phyloP scores from a whole-genome alignment of 768 basidiomycete species.

The Boletus rubroflammeus region DNA sequence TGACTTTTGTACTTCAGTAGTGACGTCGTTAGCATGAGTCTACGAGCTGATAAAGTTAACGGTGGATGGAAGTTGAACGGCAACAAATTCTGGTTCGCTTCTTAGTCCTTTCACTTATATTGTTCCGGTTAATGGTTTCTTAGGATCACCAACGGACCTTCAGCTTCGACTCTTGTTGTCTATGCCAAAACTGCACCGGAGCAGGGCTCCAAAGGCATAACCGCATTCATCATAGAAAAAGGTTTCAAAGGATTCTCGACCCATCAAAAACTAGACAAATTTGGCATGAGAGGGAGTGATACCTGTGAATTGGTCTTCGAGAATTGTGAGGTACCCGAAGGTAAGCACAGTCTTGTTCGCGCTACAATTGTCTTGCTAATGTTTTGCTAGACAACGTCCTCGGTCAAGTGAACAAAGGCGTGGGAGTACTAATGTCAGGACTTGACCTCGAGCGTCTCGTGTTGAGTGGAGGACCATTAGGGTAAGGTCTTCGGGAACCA shows the following conservation, averaged over 20 bases:
- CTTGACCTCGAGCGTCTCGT: conserved; percentile 91
- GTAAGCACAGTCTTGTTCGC: conserved; percentile 37
- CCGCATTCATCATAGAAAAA: conserved; percentile 86
- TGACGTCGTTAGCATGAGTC: conserved; percentile 92
- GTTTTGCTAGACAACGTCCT: conserved; percentile 68
- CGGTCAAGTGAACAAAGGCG: conserved; percentile 76
- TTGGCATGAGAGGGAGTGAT: conserved; percentile 95
- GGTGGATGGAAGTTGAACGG: conserved; percentile 83
- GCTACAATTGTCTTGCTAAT: not conserved
- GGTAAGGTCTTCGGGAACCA: conserved; percentile 41
- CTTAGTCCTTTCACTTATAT: not conserved
- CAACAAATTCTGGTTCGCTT: conserved; percentile 81
- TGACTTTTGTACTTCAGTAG: conserved; percentile 37
- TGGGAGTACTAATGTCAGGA: conserved; percentile 89
- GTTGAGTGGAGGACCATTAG: conserved; percentile 87
- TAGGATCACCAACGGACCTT: conserved; percentile 95
- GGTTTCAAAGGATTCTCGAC: conserved; percentile 83
- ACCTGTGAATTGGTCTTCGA: conserved; percentile 94
- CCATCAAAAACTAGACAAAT: conserved; percentile 88
- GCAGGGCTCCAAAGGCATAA: conserved; percentile 83
- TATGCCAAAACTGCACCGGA: conserved; percentile 86
- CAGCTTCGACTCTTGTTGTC: conserved; percentile 86
- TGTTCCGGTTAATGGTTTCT: not conserved
- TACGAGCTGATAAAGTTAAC: conserved; percentile 73
- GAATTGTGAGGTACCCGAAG: conserved; percentile 83